phyloP scores from a whole-genome alignment of 306 rosid genomes.

The Carpinus viminea region DNA sequence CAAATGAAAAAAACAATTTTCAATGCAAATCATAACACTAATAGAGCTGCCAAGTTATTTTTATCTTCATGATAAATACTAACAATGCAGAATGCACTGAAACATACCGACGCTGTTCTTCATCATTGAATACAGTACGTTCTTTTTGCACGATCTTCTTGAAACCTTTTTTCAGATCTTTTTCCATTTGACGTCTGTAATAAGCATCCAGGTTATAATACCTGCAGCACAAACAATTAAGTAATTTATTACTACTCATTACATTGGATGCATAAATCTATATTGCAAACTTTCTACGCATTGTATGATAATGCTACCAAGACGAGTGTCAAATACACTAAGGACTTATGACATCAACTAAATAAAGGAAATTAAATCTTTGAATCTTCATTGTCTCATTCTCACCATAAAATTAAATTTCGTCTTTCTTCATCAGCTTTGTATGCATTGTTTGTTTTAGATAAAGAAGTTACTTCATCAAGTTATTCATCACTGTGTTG shows the following conservation, averaged over 20 bases:
- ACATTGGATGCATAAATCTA: conserved; percentile 5
- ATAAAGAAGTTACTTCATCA: neutral
- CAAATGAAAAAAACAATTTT: conserved; percentile 14
- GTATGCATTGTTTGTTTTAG: neutral
- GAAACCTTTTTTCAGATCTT: conserved; percentile 60
- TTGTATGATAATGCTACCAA: neutral
- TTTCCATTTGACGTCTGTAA: conserved; percentile 67
- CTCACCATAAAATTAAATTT: neutral
- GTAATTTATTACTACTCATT: conserved; percentile 4
- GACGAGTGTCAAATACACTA: neutral
- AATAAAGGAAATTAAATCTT: neutral
- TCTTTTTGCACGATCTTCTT: conserved; percentile 57
- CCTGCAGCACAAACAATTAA: conserved; percentile 49
- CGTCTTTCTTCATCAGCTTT: neutral
- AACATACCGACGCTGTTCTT: conserved; percentile 83
- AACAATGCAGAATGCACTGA: conserved; percentile 17
- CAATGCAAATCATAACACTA: neutral
- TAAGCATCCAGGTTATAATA: conserved; percentile 87
- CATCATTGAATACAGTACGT: conserved; percentile 88
- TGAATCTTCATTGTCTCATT: neutral
- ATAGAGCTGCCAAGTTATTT: neutral
- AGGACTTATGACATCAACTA: neutral
- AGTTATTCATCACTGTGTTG: neutral
- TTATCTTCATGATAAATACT: conserved; percentile 11
- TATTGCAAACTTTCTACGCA: conserved; percentile 15